Evolutionary conservation across 371 early-diverging fungal species (phyloP), one percentile per base, ranked within the genome.

Genomic region (Mucor irregularis): DNA sequence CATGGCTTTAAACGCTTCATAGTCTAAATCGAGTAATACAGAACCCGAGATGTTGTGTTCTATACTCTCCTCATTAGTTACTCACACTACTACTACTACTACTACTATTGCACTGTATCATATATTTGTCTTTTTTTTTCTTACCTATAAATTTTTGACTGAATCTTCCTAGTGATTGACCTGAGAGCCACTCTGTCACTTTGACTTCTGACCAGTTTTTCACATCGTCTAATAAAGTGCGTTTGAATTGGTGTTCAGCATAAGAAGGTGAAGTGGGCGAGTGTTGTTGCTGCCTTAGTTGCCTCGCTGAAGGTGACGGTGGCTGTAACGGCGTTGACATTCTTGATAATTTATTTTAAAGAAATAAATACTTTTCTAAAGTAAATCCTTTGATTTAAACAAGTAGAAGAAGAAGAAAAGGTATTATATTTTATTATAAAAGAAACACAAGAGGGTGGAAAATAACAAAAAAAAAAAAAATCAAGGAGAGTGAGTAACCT

Each of bases 31-130:
- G 7, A 91, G 74, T 42, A 97, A 71, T 2, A 88, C 80, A 30
- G 85, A 81, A 14, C 97, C 97, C 25, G 82, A 85, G 31, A 97
- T 86, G 53, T 88, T 69, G 64, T 93, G 80, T 30, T 86, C 87
- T 83, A 57, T 26, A 31, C 8, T 57, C n/a, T n/a, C n/a, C n/a
- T n/a, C n/a, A n/a, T n/a, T n/a, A n/a, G n/a, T n/a, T n/a, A n/a
- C n/a, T n/a, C n/a, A n/a, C n/a, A n/a, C n/a, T n/a, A n/a, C n/a
- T n/a, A n/a, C n/a, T n/a, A n/a, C n/a, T n/a, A n/a, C n/a, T n/a
- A n/a, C n/a, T n/a, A n/a, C n/a, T n/a, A n/a, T n/a, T n/a, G n/a
- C n/a, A n/a, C n/a, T n/a, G n/a, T n/a, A n/a, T n/a, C n/a, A n/a
- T 13, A 51, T 21, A 10, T 25, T 16, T 33, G 21, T 42, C n/a